phyloP scores from a whole-genome alignment of 2,329 filamentous ascomycete genomes.

The Pyrenochaeta sp. region DNA sequence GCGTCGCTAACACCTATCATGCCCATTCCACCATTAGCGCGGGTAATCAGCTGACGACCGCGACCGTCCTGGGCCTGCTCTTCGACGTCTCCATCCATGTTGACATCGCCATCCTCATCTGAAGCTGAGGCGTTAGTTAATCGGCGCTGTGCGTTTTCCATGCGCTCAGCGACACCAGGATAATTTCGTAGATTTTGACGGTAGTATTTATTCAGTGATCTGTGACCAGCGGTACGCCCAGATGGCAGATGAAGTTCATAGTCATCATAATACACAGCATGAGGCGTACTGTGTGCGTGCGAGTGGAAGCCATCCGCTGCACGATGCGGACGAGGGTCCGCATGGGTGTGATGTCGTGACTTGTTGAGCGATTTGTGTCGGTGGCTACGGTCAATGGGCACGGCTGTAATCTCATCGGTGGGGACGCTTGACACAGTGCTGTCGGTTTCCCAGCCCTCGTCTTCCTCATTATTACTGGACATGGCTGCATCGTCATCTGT shows the following conservation, averaged over 20 bases:
- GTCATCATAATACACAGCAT: constrained; percentile 88
- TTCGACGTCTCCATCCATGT: constrained; percentile 37
- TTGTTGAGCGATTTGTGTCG: constrained; percentile 76
- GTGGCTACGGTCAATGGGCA: constrained; percentile 77
- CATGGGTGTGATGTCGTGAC: constrained; percentile 77
- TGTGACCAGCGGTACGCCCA: constrained; percentile 87
- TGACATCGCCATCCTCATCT: constrained; percentile 49
- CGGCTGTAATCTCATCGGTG: constrained; percentile 81
- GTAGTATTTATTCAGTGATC: constrained; percentile 86
- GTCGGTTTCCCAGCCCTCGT: constrained; percentile 95
- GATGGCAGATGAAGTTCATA: constrained; percentile 93
- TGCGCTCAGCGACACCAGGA: constrained; percentile 79
- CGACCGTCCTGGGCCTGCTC: constrained; percentile 32
- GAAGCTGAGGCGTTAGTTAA: constrained; percentile 60
- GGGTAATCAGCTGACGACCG: constrained; percentile 60
- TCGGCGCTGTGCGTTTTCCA: constrained; percentile 71
- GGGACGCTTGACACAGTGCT: constrained; percentile 85
- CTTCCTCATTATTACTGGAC: constrained; percentile 65
- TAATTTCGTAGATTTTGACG: constrained; percentile 90
- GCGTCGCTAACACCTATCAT: constrained; percentile 80
- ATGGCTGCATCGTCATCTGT: constrained; percentile 47
- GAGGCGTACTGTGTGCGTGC: constrained; percentile 75
- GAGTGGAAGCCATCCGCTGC: constrained; percentile 82
- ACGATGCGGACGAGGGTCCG: constrained; percentile 75
- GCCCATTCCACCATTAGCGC: constrained; percentile 76